Evolutionary conservation across 2,329 filamentous ascomycete genomes (phyloP).

Genomic region (Colletotrichum musae): DNA sequence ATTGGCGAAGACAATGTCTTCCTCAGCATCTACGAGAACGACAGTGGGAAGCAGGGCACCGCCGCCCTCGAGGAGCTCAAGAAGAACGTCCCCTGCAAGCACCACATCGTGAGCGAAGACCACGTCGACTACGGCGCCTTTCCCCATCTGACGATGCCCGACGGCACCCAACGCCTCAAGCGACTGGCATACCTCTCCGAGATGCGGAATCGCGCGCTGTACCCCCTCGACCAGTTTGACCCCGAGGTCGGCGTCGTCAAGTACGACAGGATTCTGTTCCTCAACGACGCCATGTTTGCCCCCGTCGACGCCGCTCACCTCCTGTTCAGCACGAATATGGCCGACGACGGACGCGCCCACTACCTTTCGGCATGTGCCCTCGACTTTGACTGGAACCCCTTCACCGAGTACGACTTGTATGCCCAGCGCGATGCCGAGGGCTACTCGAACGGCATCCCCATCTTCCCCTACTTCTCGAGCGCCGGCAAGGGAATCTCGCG

Average conservation of each 20-base stretch:
- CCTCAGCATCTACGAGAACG: conserved; percentile 82
- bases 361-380: conserved; percentile 80
- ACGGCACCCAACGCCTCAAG: conserved; percentile 75
- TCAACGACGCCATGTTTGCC: conserved; percentile 76
- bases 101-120: conserved; percentile 71
- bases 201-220: conserved; percentile 78
- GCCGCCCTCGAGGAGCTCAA: conserved; percentile 68
- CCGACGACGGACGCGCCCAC: conserved; percentile 63
- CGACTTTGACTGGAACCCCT: conserved; percentile 76
- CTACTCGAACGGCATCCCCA: conserved; percentile 72
- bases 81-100: conserved; percentile 58
- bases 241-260: conserved; percentile 49
- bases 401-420: conserved; percentile 82
- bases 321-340: conserved; percentile 73
- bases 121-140: conserved; percentile 70
- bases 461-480: conserved; percentile 77
- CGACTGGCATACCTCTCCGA: conserved; percentile 82
- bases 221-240: conserved; percentile 69
- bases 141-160: conserved; percentile 72
- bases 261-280: conserved; percentile 72
- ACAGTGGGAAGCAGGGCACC: conserved; percentile 70
- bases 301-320: conserved; percentile 68
- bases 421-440: conserved; percentile 78
- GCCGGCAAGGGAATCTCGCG: conserved; percentile 68
- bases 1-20: conserved; percentile 78